Evolutionary conservation across 805 yeast genomes (phyloP), one percentile per base, ranked within the genome.

Genomic region (Starmera pachycereana): DNA sequence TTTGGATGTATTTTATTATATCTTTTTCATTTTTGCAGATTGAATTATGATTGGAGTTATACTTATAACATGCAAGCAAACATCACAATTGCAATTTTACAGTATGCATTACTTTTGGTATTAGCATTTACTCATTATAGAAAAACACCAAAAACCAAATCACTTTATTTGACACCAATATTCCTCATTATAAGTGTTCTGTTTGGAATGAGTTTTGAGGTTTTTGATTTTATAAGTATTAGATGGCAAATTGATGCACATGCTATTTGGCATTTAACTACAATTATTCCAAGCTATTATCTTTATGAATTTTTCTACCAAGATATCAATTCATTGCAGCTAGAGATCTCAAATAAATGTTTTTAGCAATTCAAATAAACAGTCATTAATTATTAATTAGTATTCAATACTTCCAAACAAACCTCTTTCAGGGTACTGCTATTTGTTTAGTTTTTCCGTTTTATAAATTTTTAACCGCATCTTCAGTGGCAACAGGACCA

Each of bases 51-150:
- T 48, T 90, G 96, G 90, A 82, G 87, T 42, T 90, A 90, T 61
- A 80, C 94, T 2, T 92, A 92, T 58, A 90, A 90, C 62, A 90
- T 92, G 97, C 71, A 74, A 47, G 95, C 92, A 25, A 90, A 92
- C 52, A 78, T 92, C 2, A 58, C 71, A 0, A 72, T 87, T 38
- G 98, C 97, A 0, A 41, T 88, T 4, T 45, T 80, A 6, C 97
- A 90, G 51, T 83, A 88, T 56, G 44, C 71, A 3, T 53, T 66
- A 18, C 45, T 66, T 14, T 29, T 63, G 5, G 36, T 49, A 0
- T 41, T 66, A 11, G 56, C 56, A 14, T 53, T 38, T 46, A 64
- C 48, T 38, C 62, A 65, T 44, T 61, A 60, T 40, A 38, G 37
- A 14, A 14, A 37, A 1, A 32, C 37, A 9, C 47, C 54, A 12